Percentiles rank a stretch among this genome's conserved stretches.
Evolutionary conservation across 1,139 yeast genomes (phyloP).

Genomic region (Waltiozyma sp.): DNA sequence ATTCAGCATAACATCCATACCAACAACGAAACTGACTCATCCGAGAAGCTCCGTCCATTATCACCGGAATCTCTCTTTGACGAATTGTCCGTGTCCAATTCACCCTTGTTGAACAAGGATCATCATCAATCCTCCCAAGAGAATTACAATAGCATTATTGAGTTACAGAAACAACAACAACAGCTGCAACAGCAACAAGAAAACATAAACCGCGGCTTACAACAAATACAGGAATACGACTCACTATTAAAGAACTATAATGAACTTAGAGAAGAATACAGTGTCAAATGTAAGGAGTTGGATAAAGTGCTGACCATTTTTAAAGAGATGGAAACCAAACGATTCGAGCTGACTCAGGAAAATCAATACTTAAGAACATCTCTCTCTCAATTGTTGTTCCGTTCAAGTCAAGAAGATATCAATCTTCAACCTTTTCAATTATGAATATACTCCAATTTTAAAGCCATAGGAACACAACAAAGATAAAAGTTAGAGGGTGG

Average conservation of each 20-base stretch:
- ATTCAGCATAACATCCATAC: neutral
- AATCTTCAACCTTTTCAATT: neutral
- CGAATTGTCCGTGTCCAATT: neutral
- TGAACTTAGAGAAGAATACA: neutral
- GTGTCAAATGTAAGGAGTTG: neutral
- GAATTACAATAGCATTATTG: neutral
- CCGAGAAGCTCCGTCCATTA: neutral
- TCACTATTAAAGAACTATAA: neutral
- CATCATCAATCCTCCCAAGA: neutral
- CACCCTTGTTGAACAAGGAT: neutral
- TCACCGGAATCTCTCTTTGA: neutral
- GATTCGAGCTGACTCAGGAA: neutral
- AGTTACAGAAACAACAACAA: neutral
- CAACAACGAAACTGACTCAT: too few species aligned
- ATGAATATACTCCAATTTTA: too few species aligned
- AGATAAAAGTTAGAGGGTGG: too few species aligned
- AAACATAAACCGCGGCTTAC: neutral
- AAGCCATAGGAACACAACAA: too few species aligned
- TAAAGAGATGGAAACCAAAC: neutral
- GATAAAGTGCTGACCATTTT: neutral
- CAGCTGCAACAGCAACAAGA: neutral
- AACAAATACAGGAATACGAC: neutral
- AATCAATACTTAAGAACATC: neutral
- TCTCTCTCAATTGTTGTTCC: neutral
- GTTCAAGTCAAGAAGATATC: neutral